A percentile compares a stretch with the other conserved stretches of the same genome.
phyloP scores from a whole-genome alignment of 2,329 filamentous ascomycete species.

The Talaromyces sp. region DNA sequence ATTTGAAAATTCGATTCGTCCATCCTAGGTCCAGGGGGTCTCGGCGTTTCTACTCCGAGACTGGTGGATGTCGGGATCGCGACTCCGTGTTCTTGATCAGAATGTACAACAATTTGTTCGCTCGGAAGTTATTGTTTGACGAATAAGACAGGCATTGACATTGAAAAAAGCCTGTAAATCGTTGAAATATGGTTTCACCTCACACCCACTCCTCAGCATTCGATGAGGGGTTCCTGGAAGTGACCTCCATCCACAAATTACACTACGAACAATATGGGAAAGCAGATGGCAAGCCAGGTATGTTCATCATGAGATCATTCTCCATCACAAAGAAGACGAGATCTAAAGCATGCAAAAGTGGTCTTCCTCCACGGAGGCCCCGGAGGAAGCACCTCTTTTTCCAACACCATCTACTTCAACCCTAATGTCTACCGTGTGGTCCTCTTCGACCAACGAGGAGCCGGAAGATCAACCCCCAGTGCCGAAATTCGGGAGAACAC shows the following conservation, averaged over 20 bases:
- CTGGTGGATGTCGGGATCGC: not conserved
- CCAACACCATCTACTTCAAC: not conserved
- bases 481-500: not conserved
- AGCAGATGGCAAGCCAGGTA: not conserved
- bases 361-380: not conserved
- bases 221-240: not conserved
- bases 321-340: not conserved
- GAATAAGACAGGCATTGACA: too few relatives aligned
- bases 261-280: not conserved
- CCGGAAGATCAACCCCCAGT: not conserved
- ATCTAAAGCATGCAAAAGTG: not conserved
- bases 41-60: not conserved
- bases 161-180: too few relatives aligned
- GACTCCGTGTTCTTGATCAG: not conserved
- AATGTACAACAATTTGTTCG: not conserved
- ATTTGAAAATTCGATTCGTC: not conserved
- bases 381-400: not conserved
- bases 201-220: not conserved
- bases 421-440: not conserved
- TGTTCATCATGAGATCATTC: not conserved
- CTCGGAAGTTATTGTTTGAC: too few relatives aligned
- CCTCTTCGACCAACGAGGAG: not conserved
- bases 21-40: not conserved
- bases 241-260: not conserved
- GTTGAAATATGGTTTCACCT: not conserved